Conservation (phyloP, 257 asterid species). For the Knoxia roxburghii region DNA sequence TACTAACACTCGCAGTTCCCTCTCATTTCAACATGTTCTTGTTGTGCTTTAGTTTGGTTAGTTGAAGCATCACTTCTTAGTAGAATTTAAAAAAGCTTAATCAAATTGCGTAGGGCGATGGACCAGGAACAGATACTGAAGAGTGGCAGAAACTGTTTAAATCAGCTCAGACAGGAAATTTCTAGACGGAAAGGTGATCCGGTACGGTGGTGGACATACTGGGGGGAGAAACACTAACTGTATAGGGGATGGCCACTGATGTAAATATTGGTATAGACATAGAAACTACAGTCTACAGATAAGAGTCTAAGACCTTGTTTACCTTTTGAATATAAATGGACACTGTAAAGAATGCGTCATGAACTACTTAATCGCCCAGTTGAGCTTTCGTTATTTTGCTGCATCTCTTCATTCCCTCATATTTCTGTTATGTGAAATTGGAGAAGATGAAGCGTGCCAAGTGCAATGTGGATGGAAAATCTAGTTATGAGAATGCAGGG, state of each 20-base stretch:
- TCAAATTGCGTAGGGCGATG: conserved; percentile 68
- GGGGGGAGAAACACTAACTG: not conserved
- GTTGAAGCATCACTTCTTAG: not conserved
- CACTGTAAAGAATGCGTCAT: too few species aligned
- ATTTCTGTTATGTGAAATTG: too few species aligned
- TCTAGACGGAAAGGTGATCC: conserved; percentile 1
- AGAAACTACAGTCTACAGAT: too few species aligned
- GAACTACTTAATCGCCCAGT: too few species aligned
- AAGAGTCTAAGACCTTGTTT: too few species aligned
- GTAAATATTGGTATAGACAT: too few species aligned
- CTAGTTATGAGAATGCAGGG: too few species aligned
- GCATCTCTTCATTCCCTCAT: too few species aligned
- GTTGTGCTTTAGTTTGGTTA: not conserved
- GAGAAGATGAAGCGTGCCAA: too few species aligned
- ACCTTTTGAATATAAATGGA: too few species aligned
- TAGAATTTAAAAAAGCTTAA: not conserved
- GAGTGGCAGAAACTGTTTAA: conserved; percentile 71
- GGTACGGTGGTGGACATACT: not conserved
- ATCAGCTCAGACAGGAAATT: conserved; percentile 34
- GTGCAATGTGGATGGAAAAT: too few species aligned
- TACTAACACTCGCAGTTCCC: not conserved
- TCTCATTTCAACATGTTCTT: not conserved
- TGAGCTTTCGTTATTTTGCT: too few species aligned
- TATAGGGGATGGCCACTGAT: not conserved
- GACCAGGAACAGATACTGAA: conserved; percentile 70